These are phyloP conservation scores for Neurospora sp. DNA, from an alignment of 495 filamentous ascomycete genomes.

Conservation along the genomic window DNA sequence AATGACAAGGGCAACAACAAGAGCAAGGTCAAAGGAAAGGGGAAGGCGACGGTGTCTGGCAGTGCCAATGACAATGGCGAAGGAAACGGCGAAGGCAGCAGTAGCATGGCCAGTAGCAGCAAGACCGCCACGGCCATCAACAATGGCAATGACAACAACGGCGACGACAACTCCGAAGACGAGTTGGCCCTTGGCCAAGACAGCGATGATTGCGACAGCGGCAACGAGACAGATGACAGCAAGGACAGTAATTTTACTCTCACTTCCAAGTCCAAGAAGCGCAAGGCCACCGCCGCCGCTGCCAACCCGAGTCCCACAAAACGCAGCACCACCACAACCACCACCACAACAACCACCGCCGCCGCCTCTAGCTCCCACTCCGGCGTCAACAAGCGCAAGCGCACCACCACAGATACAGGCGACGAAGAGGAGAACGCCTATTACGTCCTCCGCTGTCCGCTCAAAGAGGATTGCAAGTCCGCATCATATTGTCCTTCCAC, in stretches of 20 bases:
- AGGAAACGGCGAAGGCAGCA: background rate
- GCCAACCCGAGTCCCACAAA: background rate
- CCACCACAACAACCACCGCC: background rate
- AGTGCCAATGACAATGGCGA: background rate
- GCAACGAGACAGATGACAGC: background rate
- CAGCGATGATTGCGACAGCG: background rate
- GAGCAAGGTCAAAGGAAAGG: too few relatives aligned
- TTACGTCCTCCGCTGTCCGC: background rate
- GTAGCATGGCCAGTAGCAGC: too few relatives aligned
- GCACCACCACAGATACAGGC: background rate
- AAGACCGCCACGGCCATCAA: background rate
- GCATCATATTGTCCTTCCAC: too few relatives aligned
- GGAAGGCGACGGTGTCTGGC: background rate
- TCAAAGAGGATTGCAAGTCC: too few relatives aligned
- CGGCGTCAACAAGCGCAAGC: background rate
- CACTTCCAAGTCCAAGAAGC: background rate
- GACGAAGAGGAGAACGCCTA: background rate
- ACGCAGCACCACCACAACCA: background rate
- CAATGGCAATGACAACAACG: background rate
- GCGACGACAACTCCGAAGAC: background rate
- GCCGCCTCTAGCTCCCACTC: too few relatives aligned
- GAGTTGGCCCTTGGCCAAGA: background rate
- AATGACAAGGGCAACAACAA: background rate
- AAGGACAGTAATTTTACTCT: background rate
- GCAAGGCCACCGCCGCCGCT: background rate